These are phyloP conservation scores for Hanseniaspora opuntiae DNA, from an alignment of 805 yeast species.

Conservation along the genomic window DNA sequence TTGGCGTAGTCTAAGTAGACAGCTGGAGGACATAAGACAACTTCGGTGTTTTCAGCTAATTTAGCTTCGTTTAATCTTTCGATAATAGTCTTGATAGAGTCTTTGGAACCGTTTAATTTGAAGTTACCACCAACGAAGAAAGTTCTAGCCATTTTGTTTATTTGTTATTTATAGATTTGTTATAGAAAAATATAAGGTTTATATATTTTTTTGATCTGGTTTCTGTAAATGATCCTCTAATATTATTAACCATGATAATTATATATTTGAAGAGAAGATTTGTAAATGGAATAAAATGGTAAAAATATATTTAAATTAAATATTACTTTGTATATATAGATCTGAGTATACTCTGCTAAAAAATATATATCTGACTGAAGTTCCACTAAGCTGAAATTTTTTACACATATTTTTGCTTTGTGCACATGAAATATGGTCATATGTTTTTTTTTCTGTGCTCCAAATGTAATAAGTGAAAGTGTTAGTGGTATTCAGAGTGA, in stretches of 20 bases:
- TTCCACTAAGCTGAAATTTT: not conserved
- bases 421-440: not conserved
- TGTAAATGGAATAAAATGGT: too few relatives aligned
- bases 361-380: too few relatives aligned
- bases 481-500: too few relatives aligned
- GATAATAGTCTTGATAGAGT: conserved; percentile 70
- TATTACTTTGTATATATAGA: too few relatives aligned
- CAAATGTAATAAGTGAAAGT: too few relatives aligned
- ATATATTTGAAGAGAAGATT: too few relatives aligned
- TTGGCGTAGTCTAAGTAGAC: conserved; percentile 75
- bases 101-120: conserved; percentile 92
- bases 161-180: not conserved
- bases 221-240: too few relatives aligned
- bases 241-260: too few relatives aligned
- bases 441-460: not conserved
- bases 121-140: conserved; percentile 99
- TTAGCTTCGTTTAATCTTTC: conserved; percentile 68
- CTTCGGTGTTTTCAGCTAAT: conserved; percentile 70
- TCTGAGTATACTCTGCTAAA: too few relatives aligned
- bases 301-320: too few relatives aligned
- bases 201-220: too few relatives aligned
- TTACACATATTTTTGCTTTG: not conserved
- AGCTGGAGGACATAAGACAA: conserved; percentile 92
- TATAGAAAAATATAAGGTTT: too few relatives aligned
- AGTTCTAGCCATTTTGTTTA: conserved; percentile 52